phyloP scores from a whole-genome alignment of 2,329 filamentous ascomycete genomes.

The Drechslerella dactyloides region DNA sequence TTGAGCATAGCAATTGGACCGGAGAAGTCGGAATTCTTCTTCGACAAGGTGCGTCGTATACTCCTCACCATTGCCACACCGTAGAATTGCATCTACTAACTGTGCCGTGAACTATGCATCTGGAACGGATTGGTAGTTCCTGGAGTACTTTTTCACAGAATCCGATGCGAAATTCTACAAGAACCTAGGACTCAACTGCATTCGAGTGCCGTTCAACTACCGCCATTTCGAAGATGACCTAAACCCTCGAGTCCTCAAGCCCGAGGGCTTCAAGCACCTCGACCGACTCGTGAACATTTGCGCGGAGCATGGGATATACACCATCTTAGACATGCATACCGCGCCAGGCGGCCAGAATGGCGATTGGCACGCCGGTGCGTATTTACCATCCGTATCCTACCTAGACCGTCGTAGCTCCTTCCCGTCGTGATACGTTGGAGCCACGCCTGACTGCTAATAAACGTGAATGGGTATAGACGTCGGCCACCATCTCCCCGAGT shows the following conservation, averaged over 20 bases:
- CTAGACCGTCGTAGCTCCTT: too few relatives aligned
- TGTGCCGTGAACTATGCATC: too few relatives aligned
- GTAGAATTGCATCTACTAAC: too few relatives aligned
- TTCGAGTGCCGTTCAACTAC: slow-evolving; percentile 69
- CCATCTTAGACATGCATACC: slow-evolving; percentile 61
- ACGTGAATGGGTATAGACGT: slow-evolving; percentile 53
- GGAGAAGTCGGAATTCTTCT: slow-evolving; percentile 68
- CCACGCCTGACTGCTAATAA: too few relatives aligned
- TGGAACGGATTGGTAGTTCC: slow-evolving; percentile 54
- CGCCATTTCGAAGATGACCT: slow-evolving; percentile 65
- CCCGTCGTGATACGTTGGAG: too few relatives aligned
- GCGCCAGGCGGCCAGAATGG: slow-evolving; percentile 62
- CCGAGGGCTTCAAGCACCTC: slow-evolving; percentile 62
- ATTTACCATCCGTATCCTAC: too few relatives aligned
- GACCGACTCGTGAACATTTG: slow-evolving; percentile 63
- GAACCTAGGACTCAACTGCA: slow-evolving; percentile 65
- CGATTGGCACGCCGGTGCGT: slow-evolving; percentile 61
- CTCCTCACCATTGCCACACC: not conserved
- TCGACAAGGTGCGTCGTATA: slow-evolving; percentile 61
- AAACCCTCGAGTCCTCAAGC: slow-evolving; percentile 62
- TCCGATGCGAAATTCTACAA: slow-evolving; percentile 67
- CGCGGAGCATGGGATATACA: slow-evolving; percentile 60
- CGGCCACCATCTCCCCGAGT: slow-evolving; percentile 58
- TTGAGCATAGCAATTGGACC: slow-evolving; percentile 64
- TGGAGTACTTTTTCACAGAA: slow-evolving; percentile 67